Evolutionary conservation across 805 yeast species (phyloP).

Genomic region (Starmerella ratchasimensis): DNA sequence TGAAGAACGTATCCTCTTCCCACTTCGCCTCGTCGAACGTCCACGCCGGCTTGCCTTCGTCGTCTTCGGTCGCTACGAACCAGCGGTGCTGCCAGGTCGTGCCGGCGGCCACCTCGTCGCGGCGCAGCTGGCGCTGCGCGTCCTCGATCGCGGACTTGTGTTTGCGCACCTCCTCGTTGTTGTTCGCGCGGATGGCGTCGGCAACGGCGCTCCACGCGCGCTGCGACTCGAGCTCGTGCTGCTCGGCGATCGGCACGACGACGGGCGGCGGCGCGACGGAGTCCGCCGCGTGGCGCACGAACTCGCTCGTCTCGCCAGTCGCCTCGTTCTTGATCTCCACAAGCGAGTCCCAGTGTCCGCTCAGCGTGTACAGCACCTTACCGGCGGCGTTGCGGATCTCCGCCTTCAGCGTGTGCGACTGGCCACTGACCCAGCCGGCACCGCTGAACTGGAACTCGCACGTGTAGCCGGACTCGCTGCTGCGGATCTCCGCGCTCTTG

Average conservation of each 20-base stretch:
- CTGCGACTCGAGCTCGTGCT: constrained; percentile 69
- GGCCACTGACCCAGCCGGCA: constrained; percentile 89
- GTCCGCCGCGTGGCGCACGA: constrained; percentile 26
- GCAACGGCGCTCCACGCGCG: constrained; percentile 86
- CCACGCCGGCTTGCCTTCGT: constrained; percentile 19
- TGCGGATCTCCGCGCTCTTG: constrained; percentile 71
- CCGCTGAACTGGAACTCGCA: constrained; percentile 73
- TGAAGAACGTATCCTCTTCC: constrained; percentile 20
- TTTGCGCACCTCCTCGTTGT: constrained; percentile 58
- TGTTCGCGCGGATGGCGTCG: constrained; percentile 62
- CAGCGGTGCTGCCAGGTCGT: constrained; percentile 66
- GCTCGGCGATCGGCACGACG: constrained; percentile 75
- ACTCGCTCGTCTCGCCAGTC: constrained; percentile 25
- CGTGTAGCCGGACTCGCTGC: constrained; percentile 55
- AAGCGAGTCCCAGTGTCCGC: constrained; percentile 77
- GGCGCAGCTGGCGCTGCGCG: constrained; percentile 69
- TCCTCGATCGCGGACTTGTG: constrained; percentile 73
- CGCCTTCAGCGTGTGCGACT: constrained; percentile 85
- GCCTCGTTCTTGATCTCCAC: constrained; percentile 40
- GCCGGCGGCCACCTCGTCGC: constrained; percentile 53
- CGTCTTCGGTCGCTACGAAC: constrained; percentile 37
- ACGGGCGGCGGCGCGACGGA: constrained; percentile 35
- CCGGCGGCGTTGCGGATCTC: constrained; percentile 39
- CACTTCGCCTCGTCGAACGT: constrained; percentile 20
- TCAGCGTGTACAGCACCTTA: constrained; percentile 60